These are phyloP conservation scores for Diplosphaera chodatii DNA, from an alignment of 139 green algal species.

Conservation along the genomic window DNA sequence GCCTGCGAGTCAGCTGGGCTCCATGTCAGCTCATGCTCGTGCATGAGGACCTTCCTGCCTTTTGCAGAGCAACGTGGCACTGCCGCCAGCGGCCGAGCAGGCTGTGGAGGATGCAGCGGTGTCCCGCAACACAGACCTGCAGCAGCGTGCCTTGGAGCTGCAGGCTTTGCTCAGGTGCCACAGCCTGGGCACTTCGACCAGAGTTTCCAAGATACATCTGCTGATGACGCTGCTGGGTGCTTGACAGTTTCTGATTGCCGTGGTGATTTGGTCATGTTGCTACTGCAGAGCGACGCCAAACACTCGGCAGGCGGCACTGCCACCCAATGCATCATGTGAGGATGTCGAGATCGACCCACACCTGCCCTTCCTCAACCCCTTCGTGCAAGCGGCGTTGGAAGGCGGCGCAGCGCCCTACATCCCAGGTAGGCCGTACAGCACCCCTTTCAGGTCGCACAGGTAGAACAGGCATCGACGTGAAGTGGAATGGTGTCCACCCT, in stretches of 20 bases:
- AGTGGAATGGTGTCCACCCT: no score
- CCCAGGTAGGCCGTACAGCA: neutral
- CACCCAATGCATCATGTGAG: conserved; percentile 58
- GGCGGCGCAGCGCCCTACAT: conserved; percentile 59
- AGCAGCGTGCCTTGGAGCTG: conserved; percentile 85
- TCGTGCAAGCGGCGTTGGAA: conserved; percentile 30
- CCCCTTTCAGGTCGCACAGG: no score
- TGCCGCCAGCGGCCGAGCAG: conserved; percentile 33
- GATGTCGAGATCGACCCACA: conserved; percentile 52
- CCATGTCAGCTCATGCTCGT: no score
- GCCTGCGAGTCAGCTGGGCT: no score
- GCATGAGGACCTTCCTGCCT: neutral
- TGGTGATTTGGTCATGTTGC: neutral
- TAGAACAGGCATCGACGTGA: no score
- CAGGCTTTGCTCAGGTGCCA: conserved; percentile 47
- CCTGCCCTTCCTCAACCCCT: conserved; percentile 58
- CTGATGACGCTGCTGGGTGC: no score
- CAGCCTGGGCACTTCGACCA: no score
- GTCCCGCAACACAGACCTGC: conserved; percentile 61
- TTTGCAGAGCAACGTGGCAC: neutral
- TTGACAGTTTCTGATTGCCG: neutral
- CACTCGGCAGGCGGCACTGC: conserved; percentile 42
- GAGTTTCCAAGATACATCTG: no score
- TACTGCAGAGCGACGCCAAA: no score
- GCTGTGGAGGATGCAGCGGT: conserved; percentile 27